Evolutionary conservation across 805 yeast species (phyloP).

Genomic region (Saturnispora dispora): DNA sequence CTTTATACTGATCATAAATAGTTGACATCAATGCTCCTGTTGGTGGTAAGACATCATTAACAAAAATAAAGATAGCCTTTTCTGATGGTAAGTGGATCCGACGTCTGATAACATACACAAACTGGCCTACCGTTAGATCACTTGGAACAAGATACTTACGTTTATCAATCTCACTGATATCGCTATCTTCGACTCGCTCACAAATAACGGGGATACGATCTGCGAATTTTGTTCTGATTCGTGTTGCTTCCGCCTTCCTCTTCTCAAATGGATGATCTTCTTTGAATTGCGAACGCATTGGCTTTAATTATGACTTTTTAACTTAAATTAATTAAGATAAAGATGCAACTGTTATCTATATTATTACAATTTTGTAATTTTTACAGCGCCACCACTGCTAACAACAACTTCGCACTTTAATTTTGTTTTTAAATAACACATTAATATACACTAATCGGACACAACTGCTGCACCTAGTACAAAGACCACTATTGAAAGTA

Average conservation of each 20-base stretch:
- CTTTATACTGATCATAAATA: conserved; percentile 93
- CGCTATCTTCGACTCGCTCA: conserved; percentile 94
- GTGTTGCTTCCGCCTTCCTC: conserved; percentile 89
- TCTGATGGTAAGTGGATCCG: conserved; percentile 93
- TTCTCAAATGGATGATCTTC: conserved; percentile 94
- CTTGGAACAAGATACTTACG: conserved; percentile 94
- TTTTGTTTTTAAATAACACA: not conserved
- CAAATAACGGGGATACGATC: conserved; percentile 96
- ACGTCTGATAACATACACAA: conserved; percentile 94
- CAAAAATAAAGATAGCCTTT: conserved; percentile 95
- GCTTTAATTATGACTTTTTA: not conserved
- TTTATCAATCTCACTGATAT: conserved; percentile 93
- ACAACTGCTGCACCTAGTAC: not conserved
- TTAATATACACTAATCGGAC: conserved; percentile 1
- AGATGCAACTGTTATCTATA: not conserved
- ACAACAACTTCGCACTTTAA: not conserved
- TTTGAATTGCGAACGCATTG: conserved; percentile 86
- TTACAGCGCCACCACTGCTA: not conserved
- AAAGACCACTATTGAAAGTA: not conserved
- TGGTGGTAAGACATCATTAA: conserved; percentile 94
- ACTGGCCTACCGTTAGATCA: conserved; percentile 94
- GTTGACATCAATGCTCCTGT: conserved; percentile 96
- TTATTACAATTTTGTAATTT: not conserved
- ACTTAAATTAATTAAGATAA: not conserved
- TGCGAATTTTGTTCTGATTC: conserved; percentile 79